A percentile compares a stretch with the other conserved stretches of the same genome.
Conservation (phyloP, 495 filamentous ascomycete genomes). For the Copromyces sp. region DNA sequence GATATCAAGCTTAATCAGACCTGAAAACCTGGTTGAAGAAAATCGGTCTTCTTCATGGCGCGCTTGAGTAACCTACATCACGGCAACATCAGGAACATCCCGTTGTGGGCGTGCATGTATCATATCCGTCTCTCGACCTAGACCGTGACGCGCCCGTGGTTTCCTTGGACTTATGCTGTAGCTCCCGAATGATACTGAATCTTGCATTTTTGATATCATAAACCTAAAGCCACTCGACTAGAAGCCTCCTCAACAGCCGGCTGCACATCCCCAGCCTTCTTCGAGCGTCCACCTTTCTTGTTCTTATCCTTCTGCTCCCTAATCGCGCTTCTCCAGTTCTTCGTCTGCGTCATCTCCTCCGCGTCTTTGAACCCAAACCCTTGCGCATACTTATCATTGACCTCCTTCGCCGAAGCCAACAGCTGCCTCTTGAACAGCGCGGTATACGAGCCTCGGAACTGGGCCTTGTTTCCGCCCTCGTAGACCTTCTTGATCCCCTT, state of each 20-base stretch:
- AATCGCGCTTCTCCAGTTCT: conserved; percentile 24
- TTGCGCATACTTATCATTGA: conserved; percentile 68
- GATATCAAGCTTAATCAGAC: not conserved
- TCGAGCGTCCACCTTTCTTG: conserved; percentile 16
- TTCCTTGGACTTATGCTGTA: not conserved
- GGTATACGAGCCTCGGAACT: conserved; percentile 55
- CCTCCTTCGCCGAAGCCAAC: conserved; percentile 54
- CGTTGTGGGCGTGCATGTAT: not conserved
- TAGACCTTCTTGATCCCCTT: conserved; percentile 51
- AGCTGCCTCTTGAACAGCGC: conserved; percentile 56
- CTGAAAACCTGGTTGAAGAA: not conserved
- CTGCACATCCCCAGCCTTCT: conserved; percentile 1
- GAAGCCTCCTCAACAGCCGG: not conserved
- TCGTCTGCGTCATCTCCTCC: conserved; percentile 32
- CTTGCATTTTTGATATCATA: not conserved
- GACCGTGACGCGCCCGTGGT: not conserved
- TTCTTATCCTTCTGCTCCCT: conserved; percentile 11
- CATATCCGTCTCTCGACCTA: not conserved
- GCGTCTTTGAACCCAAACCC: conserved; percentile 50
- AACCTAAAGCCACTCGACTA: not conserved
- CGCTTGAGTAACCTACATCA: not conserved
- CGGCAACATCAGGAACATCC: not conserved
- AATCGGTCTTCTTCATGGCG: not conserved
- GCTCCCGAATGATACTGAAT: not conserved
- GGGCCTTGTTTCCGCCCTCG: conserved; percentile 53